Conservation (phyloP, 2,329 filamentous ascomycete species). For the Zymoseptoria ardabiliae region DNA sequence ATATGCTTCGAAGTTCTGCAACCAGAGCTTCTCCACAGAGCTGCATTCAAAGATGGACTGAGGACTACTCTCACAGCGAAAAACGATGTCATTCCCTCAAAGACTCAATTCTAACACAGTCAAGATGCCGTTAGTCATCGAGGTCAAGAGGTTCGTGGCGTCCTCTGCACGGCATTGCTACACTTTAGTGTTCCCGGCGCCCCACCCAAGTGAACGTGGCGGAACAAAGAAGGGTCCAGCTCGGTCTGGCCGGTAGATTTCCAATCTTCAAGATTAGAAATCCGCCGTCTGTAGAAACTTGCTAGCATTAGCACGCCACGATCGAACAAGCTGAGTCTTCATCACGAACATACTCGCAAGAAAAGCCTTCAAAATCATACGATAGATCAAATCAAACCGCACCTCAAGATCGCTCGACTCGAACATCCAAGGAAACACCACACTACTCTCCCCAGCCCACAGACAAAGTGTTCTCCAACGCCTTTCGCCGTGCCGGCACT, state of each 20-base stretch:
- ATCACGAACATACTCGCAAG: background rate
- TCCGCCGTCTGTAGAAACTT: background rate
- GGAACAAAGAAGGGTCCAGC: background rate
- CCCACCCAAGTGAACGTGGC: background rate
- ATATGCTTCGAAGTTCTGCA: too few species aligned
- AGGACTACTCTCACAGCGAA: too few species aligned
- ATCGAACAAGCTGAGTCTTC: background rate
- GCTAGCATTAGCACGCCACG: background rate
- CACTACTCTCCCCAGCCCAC: background rate
- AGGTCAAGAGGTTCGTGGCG: too few species aligned
- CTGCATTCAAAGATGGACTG: too few species aligned
- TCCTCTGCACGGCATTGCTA: background rate
- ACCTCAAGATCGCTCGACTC: background rate
- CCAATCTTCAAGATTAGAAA: background rate
- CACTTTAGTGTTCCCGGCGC: too few species aligned
- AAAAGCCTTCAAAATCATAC: background rate
- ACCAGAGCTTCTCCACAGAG: too few species aligned
- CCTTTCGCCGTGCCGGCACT: conserved; percentile 58
- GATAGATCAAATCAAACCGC: background rate
- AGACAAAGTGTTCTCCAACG: conserved; percentile 84
- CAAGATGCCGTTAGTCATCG: too few species aligned
- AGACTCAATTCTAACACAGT: too few species aligned
- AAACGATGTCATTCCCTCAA: too few species aligned
- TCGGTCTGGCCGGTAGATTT: background rate
- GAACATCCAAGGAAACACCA: background rate